Conservation (phyloP, 2,329 filamentous ascomycete species). For the Xylaria sp. region DNA sequence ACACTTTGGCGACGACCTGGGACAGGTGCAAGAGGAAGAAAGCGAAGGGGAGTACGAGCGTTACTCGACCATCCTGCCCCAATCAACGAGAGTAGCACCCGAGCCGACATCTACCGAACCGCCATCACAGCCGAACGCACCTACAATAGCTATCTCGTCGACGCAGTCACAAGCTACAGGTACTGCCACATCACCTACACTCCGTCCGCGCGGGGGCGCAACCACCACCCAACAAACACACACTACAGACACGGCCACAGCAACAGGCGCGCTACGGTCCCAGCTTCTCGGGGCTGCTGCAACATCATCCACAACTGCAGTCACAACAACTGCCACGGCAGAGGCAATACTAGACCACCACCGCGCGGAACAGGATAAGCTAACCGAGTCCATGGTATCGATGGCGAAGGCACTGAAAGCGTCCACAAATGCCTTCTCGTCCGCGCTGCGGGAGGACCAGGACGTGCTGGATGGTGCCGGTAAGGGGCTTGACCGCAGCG, state of each 20-base stretch:
- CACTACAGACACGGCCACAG: constrained; percentile 32
- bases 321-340: constrained; percentile 61
- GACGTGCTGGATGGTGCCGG: constrained; percentile 76
- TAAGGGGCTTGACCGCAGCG: constrained; percentile 80
- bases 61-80: constrained; percentile 39
- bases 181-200: constrained; percentile 46
- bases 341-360: constrained; percentile 82
- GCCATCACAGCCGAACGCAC: constrained; percentile 9
- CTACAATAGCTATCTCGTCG: constrained; percentile 21
- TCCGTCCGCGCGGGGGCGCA: constrained; percentile 47
- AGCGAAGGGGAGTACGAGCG: constrained; percentile 36
- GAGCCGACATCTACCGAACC: constrained; percentile 8
- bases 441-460: constrained; percentile 76
- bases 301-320: constrained; percentile 46
- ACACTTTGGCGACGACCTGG: constrained; percentile 25
- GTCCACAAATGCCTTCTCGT: constrained; percentile 76
- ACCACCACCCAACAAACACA: constrained; percentile 22
- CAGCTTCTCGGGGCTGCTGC: constrained; percentile 58
- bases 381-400: constrained; percentile 82
- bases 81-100: constrained; percentile 20
- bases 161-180: constrained; percentile 23
- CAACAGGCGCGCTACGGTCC: constrained; percentile 51
- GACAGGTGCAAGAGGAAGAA: constrained; percentile 22
- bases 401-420: constrained; percentile 83
- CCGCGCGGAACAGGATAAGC: constrained; percentile 81